phyloP scores from a whole-genome alignment of 331 rosid species.

The Quercus tomentella region DNA sequence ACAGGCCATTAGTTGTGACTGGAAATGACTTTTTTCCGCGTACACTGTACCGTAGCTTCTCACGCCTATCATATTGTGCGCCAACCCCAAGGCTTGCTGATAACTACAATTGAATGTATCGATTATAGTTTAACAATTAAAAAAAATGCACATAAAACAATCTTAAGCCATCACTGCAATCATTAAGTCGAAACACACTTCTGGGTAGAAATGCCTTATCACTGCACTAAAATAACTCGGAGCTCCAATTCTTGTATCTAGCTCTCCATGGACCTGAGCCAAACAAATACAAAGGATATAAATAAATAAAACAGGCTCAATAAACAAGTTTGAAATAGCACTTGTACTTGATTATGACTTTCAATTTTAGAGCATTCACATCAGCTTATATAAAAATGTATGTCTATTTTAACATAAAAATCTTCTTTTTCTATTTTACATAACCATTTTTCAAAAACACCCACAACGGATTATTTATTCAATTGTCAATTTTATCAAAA shows the following conservation, averaged over 20 bases:
- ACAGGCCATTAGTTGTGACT: conserved; percentile 41
- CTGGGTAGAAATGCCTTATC: conserved; percentile 59
- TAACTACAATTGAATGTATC: conserved; percentile 37
- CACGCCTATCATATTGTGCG: conserved; percentile 47
- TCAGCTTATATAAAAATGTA: no score
- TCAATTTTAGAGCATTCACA: no score
- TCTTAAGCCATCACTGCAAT: neutral
- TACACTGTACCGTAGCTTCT: conserved; percentile 49
- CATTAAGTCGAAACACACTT: conserved; percentile 39
- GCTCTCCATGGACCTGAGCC: conserved; percentile 69
- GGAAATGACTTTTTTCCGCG: conserved; percentile 75
- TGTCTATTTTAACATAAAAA: no score
- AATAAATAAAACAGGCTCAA: neutral
- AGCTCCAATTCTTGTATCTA: conserved; percentile 68
- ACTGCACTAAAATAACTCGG: conserved; percentile 47
- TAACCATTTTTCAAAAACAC: no score
- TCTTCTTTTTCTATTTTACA: no score
- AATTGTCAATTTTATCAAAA: no score
- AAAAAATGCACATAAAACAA: neutral
- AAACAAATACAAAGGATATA: neutral
- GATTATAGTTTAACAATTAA: neutral
- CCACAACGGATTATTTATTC: no score
- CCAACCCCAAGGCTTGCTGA: conserved; percentile 78
- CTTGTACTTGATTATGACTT: no score
- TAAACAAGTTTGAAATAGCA: no score